Evolutionary conservation across 1,284 basidiomycete species (phyloP), one percentile per base, ranked within the genome.

Genomic region (Clitocybe nebularis): DNA sequence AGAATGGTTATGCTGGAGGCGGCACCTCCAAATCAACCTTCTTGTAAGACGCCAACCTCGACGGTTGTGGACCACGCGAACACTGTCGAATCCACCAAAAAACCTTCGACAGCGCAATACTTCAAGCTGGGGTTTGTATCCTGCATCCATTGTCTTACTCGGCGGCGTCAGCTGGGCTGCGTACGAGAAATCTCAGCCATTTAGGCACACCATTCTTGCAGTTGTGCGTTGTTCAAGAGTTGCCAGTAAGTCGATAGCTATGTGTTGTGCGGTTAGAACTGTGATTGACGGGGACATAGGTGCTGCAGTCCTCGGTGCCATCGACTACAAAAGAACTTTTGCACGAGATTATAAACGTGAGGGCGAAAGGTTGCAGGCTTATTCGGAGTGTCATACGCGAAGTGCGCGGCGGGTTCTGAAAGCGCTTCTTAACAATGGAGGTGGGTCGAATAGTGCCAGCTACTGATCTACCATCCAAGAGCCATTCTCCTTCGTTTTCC

Each of bases 291-390:
- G 26, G 26, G 4, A n/a, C 14, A 7, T 23, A 56, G 55, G 43
- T 29, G 83, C 84, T 11, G 81, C 83, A 11, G 59, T 84, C 9
- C 59, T 72, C 5, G 75, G 81, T 25, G 85, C 83, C 3, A 68
- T 90, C 41, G 93, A 96, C 63, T 97, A 96, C 69, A 95, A 95
- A 64, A 59, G 64, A 49, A 85, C 83, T 3, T 84, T 95, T 63
- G 65, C 77, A 19, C 68, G 71, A 48, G 64, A 51, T 1, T 88
- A 86, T 56, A 56, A 62, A 5, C 73, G 81, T 9, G 74, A 81
- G 20, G 74, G 77, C 16, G 71, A 77, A 29, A 69, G 71, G 45
- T 62, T 74, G 20, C 59, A 74, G 28, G 84, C 81, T 1, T 79
- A 83, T 55, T 87, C 84, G 17, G 69, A 78, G 23, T 95, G 92